phyloP scores from a whole-genome alignment of 108 stramenopile species.

The Nannochloropsis salina region DNA sequence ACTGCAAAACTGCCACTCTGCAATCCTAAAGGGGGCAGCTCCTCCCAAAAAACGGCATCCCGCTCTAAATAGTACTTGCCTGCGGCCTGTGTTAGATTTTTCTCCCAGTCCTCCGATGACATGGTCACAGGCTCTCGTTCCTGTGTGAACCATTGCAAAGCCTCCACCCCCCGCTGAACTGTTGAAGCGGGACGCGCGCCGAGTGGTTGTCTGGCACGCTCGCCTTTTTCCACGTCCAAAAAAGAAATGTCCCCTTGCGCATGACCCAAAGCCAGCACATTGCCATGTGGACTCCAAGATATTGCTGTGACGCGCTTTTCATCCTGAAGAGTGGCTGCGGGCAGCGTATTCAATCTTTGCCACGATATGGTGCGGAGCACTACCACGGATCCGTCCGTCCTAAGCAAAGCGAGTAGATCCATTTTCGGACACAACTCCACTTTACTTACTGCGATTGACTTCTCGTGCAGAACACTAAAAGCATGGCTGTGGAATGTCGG shows the following conservation, averaged over 20 bases:
- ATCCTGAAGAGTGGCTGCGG: neutral
- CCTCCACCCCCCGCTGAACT: neutral
- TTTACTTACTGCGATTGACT: neutral
- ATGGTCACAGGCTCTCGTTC: neutral
- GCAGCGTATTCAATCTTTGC: constrained; percentile 1
- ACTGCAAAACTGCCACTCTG: constrained; percentile 4
- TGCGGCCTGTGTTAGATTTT: constrained; percentile 14
- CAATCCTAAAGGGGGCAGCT: neutral
- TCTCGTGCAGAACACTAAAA: constrained; percentile 8
- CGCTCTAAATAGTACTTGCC: neutral
- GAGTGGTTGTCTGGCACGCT: neutral
- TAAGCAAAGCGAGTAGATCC: neutral
- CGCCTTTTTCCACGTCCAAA: neutral
- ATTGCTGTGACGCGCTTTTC: neutral
- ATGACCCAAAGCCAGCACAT: constrained; percentile 7
- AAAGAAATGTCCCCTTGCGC: neutral
- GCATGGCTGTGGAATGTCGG: neutral
- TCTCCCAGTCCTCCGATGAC: neutral
- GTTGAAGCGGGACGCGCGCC: neutral
- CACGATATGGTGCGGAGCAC: neutral
- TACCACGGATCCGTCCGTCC: neutral
- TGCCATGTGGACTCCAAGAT: neutral
- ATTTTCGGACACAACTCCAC: constrained; percentile 3
- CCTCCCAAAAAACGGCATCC: neutral
- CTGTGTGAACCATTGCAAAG: neutral